Conservation (phyloP, 495 filamentous ascomycete genomes). For the Pyrenopolyporus hunteri region DNA sequence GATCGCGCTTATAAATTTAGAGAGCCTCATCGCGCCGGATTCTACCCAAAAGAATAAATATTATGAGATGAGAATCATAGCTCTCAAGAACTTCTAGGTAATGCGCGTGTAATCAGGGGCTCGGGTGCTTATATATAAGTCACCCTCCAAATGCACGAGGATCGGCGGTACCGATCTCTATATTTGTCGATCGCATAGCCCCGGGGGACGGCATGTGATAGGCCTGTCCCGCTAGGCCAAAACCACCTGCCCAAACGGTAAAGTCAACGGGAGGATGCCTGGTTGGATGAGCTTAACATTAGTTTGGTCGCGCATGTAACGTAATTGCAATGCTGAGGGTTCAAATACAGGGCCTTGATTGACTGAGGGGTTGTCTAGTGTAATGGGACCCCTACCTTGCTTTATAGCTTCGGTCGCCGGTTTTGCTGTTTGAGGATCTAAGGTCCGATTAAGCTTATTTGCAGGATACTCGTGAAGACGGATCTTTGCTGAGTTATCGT, state of each 20-base stretch:
- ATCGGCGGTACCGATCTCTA: conserved; percentile 28
- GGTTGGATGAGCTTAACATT: conserved; percentile 19
- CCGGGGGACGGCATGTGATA: conserved; percentile 22
- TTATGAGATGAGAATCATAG: background rate
- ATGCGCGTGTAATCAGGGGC: conserved; percentile 14
- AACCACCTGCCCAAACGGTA: conserved; percentile 33
- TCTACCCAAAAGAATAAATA: background rate
- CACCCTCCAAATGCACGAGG: background rate
- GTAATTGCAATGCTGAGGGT: conserved; percentile 4
- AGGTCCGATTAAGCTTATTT: no score
- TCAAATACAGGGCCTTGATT: background rate
- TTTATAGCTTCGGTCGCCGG: no score
- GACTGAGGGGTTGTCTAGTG: no score
- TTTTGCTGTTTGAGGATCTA: no score
- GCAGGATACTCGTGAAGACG: no score
- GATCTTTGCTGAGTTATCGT: no score
- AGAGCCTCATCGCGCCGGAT: conserved; percentile 15
- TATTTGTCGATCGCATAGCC: conserved; percentile 13
- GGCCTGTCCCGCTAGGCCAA: background rate
- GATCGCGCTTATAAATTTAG: conserved; percentile 11
- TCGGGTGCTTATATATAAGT: conserved; percentile 13
- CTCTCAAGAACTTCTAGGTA: background rate
- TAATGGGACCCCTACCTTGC: no score
- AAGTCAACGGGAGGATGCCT: conserved; percentile 1
- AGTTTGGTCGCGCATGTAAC: conserved; percentile 21